Base-by-base conservation (phyloP, 2,329 filamentous ascomycete species). In the Gaeumannomyces sp. region DNA sequence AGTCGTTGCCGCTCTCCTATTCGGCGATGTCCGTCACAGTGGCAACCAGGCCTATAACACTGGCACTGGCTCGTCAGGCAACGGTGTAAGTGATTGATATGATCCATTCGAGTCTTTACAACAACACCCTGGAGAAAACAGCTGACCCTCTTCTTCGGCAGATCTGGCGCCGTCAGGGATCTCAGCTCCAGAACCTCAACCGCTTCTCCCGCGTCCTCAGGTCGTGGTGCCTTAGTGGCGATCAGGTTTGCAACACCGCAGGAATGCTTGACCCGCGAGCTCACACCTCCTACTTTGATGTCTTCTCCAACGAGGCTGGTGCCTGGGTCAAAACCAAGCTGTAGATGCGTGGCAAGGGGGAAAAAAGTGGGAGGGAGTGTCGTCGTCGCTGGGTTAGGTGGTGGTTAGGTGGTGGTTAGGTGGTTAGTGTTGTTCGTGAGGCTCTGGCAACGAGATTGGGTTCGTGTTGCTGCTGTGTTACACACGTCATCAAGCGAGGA, bases 201-300 rank as follows among this genome's bases (percentile, higher is more conserved):
- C 68, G 65, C n/a, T 73, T 68, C 50, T 66, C 66, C 14, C 50
- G 57, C n/a, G 66, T 70, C 16, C 63, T 72, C 8, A 69, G 69
- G 59, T 67, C 68, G 56, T 74, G 72, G 68, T 75, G 73, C 65
- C 64, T 70, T 19, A 60, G 28, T 14, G 70, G 70, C 35, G 73
- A 75, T 62, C 69, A 71, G 11, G 66, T 73, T n/a, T 75, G 73
- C 66, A 53, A 62, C 60, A 50, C 60, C 4, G 73, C 73, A 14
- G 71, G 71, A 1, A 67, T 68, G 5, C 62, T 68, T 31, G 67
- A 68, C 38, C 68, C 70, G 14, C 61, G 70, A 11, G 69, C 68
- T 14, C 73, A 74, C 65, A 67, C 71, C 27, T 69, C 72, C 59
- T 75, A 75, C 67, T 75, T 74, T 62, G 68, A 74, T 22, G 22